Evolutionary conservation across 306 rosid species (phyloP).

Genomic region (Cicer cuneatum): DNA sequence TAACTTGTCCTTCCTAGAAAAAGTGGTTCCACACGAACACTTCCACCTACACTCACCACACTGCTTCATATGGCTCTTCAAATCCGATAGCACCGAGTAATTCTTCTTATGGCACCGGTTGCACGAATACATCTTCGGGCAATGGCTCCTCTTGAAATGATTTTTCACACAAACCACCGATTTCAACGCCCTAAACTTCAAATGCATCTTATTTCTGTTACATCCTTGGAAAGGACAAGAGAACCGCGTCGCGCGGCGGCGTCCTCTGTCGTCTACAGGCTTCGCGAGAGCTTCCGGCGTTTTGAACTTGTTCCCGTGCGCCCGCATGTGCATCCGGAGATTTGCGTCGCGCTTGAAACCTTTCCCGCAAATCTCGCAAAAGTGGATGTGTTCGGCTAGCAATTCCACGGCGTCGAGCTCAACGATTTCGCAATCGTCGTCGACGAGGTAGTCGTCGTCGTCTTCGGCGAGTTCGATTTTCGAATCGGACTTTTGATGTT

Average conservation of each 20-base stretch:
- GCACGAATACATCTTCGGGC: conserved; percentile 85
- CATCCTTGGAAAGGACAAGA: conserved; percentile 87
- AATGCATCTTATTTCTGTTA: conserved; percentile 63
- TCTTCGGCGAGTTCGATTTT: conserved; percentile 48
- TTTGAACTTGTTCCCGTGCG: conserved; percentile 84
- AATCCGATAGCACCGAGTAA: conserved; percentile 78
- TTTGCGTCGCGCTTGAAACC: conserved; percentile 95
- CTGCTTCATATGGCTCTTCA: conserved; percentile 76
- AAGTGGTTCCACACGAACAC: conserved; percentile 87
- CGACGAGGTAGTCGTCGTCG: conserved; percentile 29
- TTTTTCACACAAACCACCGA: conserved; percentile 79
- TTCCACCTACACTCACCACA: conserved; percentile 81
- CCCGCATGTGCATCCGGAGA: conserved; percentile 92
- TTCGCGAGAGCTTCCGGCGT: conserved; percentile 74
- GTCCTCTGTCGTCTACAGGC: conserved; percentile 41
- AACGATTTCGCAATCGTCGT: conserved; percentile 58
- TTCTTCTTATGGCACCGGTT: conserved; percentile 74
- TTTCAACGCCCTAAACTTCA: conserved; percentile 68
- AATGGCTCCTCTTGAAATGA: conserved; percentile 92
- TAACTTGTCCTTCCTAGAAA: conserved; percentile 80
- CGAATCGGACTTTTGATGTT: conserved; percentile 37
- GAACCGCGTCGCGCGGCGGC: conserved; percentile 47
- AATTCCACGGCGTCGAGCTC: conserved; percentile 81
- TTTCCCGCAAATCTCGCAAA: conserved; percentile 92
- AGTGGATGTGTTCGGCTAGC: conserved; percentile 78